Evolutionary conservation across 2,329 filamentous ascomycete genomes (phyloP), one percentile per base, ranked within the genome.

Genomic region (Microcera coccophila): DNA sequence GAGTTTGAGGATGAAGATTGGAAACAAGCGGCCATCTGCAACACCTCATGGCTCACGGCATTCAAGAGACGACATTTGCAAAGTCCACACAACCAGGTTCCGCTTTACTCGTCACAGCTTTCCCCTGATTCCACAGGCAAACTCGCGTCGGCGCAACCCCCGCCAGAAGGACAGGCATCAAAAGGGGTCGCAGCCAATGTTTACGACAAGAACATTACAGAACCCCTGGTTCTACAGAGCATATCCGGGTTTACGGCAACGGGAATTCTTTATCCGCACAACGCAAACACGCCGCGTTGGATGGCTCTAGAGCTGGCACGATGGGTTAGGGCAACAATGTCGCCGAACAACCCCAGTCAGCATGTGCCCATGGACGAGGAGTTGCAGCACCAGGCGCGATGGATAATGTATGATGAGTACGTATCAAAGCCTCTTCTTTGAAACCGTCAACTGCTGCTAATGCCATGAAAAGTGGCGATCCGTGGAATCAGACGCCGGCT

Each of bases 321-420:
- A 5, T 59, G 55, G 55, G 54, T 59, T 1, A 43, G 46, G 1
- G 54, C 47, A 1, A 59, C 58, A 10, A 55, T 59, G 45, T 59
- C 56, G 0, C 49, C 56, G 0, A 50, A 59, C 8, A 59, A 59
- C 2, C 56, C 56, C 0, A 48, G 51, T 0, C 49, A 46, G 16
- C 44, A 57, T 3, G 38, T 59, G 0, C 56, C 56, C 1, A 48
- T 52, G 0, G 56, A 59, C 5, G 47, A 54, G 18, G 56, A 59
- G 32, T 57, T 59, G 7, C 55, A 59, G 2, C 55, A 59, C 21
- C 57, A 59, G n/a, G 55, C 56, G 0, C 45, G 56, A 5, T 59
- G 56, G 52, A 49, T 59, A 3, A 50, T 48, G n/a, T 59, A 53
- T 14, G 54, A 59, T 3, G 54, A 57, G 56, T 59, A 47, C 35